Evolutionary conservation across 148 eudicot species (phyloP).

Genomic region (Camellia lanceoleosa): DNA sequence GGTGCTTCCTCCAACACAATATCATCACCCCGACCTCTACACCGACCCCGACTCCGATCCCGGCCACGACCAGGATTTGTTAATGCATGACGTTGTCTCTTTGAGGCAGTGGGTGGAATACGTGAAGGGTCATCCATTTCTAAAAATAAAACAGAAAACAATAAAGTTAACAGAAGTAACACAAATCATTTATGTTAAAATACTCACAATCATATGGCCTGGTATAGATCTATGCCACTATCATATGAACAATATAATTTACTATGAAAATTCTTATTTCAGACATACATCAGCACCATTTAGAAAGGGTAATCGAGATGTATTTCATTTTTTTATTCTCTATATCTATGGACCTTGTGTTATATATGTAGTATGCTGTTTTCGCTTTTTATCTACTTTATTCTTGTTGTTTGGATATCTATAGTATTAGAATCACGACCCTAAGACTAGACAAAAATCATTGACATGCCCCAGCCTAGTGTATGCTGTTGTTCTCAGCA

Average conservation of each 20-base stretch:
- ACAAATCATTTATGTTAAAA: too few relatives aligned
- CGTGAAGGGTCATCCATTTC: too few relatives aligned
- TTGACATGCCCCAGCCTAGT: neutral
- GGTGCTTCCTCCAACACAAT: too few relatives aligned
- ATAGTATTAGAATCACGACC: neutral
- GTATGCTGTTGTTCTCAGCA: neutral
- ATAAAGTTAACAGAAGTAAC: too few relatives aligned
- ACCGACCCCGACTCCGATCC: too few relatives aligned
- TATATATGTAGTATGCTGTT: neutral
- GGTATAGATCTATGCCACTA: slow-evolving; percentile 38
- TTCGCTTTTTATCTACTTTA: neutral
- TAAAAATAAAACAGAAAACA: too few relatives aligned
- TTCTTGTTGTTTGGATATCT: neutral
- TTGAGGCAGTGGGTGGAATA: too few relatives aligned
- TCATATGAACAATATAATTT: slow-evolving; percentile 3
- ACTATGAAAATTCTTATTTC: neutral
- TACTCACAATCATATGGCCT: slow-evolving; percentile 85
- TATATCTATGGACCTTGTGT: neutral
- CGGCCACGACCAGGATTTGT: too few relatives aligned
- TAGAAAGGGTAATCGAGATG: neutral
- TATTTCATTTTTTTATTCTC: neutral
- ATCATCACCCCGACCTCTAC: too few relatives aligned
- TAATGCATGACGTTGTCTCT: too few relatives aligned
- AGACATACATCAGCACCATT: neutral
- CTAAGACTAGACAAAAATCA: neutral